Base-by-base conservation (phyloP, 805 yeast species). In the Candida nemodendra region DNA sequence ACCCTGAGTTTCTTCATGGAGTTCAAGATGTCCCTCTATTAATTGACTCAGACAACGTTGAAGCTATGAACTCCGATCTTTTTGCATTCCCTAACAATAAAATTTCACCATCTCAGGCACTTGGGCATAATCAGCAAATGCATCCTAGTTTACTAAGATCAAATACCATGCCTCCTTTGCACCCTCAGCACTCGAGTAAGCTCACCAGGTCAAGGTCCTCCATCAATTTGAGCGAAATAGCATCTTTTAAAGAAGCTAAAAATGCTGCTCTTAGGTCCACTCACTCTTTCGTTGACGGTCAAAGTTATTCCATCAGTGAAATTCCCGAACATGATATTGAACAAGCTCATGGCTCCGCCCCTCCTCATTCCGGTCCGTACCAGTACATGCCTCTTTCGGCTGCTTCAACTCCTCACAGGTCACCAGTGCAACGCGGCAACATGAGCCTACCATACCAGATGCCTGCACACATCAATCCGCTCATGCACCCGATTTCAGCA, bases 191-290 rank as follows among this genome's bases (percentile, higher is more conserved):
- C 5, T 34, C 44, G 9, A 27, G 47, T 3, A 48, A 49, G 24
- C 38, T 60, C 12, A 64, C 59, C 39, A 59, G 70, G 42, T 75
- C 81, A 8, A 70, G 71, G 41, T 75, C 80, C 3, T 68, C 78
- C 7, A 65, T 74, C 23, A 78, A 78, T 51, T 59, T 79, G 36
- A 72, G 79, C n/a, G 68, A 75, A 19, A 74, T 75, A 39, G 76
- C 79, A n/a, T 49, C 54, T 15, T 54, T 56, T 18, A 60, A 56
- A 39, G 65, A 59, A 39, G 59, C 56, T 7, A 52, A 51, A 27
- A 56, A 49, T n/a, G 59, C 59, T 2, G 59, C 58, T 7, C 31
- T 53, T 19, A 38, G 57, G 22, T 44, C 51, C 17, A 34, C 44
- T 4, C 17, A 35, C 23, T 42, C 54, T 6, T 39, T 41, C 22